Conservation (phyloP, 305 asterid genomes). For the Petunia hybrid region DNA sequence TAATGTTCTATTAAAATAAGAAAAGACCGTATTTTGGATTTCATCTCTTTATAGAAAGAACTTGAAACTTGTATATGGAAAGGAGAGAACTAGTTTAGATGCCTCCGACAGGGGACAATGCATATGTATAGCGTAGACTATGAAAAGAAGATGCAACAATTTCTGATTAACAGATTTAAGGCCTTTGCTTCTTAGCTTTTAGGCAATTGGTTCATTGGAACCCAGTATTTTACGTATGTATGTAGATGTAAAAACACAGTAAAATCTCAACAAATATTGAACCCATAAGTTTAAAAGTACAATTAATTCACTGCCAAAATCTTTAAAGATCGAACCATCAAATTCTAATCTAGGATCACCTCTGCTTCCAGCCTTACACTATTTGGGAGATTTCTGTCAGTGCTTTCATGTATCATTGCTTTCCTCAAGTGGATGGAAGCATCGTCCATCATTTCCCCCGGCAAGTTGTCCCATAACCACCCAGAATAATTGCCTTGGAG, state of each 20-base stretch:
- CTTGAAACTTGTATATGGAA: neutral
- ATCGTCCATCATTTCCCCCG: neutral
- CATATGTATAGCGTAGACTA: neutral
- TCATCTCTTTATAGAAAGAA: neutral
- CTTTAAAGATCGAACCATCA: too few relatives aligned
- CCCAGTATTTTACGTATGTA: too few relatives aligned
- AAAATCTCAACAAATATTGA: too few relatives aligned
- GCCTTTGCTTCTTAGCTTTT: too few relatives aligned
- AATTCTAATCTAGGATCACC: too few relatives aligned
- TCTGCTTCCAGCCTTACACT: neutral
- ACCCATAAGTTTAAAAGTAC: too few relatives aligned
- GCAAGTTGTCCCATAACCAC: neutral
- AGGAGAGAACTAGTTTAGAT: neutral
- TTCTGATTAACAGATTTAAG: neutral
- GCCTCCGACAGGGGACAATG: neutral
- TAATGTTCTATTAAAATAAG: neutral
- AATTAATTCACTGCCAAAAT: too few relatives aligned
- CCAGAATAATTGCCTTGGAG: neutral
- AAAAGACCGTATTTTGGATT: neutral
- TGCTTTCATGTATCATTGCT: neutral
- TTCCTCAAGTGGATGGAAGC: slow-evolving; percentile 8
- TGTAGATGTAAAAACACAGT: too few relatives aligned
- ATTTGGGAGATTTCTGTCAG: neutral
- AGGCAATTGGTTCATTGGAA: too few relatives aligned
- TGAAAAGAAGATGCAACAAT: neutral